Conservation (phyloP, 139 green algal genomes). For the Spirogloea muscicola region DNA sequence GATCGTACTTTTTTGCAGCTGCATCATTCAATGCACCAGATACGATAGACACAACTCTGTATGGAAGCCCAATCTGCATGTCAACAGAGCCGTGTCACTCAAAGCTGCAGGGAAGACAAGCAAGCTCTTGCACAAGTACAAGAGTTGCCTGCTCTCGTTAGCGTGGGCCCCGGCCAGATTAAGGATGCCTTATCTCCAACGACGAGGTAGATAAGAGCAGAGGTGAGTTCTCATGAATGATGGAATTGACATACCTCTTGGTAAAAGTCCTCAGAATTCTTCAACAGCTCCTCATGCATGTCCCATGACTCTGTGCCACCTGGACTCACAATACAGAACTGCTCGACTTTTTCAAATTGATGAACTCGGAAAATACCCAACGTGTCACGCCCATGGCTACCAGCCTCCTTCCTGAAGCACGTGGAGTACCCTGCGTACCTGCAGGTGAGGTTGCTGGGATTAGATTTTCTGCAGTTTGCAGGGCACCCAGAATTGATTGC, state of each 20-base stretch:
- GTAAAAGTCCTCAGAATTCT: slow-evolving; percentile 84
- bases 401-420: slow-evolving; percentile 98
- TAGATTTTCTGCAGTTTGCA: too few relatives aligned
- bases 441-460: too few relatives aligned
- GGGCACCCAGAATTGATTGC: too few relatives aligned
- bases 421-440: slow-evolving; percentile 96
- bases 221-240: too few relatives aligned
- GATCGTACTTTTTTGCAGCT: slow-evolving; percentile 98
- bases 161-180: too few relatives aligned
- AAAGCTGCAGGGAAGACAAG: slow-evolving; percentile 11
- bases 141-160: too few relatives aligned
- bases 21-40: slow-evolving; percentile 95
- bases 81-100: too few relatives aligned
- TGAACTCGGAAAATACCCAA: slow-evolving; percentile 89
- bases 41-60: slow-evolving; percentile 97
- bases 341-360: slow-evolving; percentile 99
- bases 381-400: slow-evolving; percentile 87
- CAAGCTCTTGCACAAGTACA: background rate
- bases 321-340: slow-evolving; percentile 87
- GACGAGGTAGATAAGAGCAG: background rate
- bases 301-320: slow-evolving; percentile 84
- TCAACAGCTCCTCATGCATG: slow-evolving; percentile 95
- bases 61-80: slow-evolving; percentile 71
- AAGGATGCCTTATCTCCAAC: background rate
- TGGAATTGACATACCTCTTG: slow-evolving; percentile 50